phyloP scores from a whole-genome alignment of 345 rosid species.

The Anacardium occidentale region DNA sequence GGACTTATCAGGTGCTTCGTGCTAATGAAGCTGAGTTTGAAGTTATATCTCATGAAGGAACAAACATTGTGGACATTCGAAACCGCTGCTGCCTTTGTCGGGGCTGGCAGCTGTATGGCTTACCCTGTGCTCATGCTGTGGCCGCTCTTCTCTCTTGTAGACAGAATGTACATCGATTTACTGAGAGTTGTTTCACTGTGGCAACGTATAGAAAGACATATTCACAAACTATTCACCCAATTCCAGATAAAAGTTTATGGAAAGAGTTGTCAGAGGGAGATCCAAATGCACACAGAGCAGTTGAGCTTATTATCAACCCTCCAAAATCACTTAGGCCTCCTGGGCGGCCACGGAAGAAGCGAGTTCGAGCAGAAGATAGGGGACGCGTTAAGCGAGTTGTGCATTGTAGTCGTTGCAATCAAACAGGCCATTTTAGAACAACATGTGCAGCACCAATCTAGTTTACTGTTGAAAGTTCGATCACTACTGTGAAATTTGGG shows the following conservation, averaged over 20 bases:
- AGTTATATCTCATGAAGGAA: constrained; percentile 90
- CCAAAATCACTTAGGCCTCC: constrained; percentile 93
- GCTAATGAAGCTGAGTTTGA: constrained; percentile 96
- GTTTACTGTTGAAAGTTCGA: constrained; percentile 9
- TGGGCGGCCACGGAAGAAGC: constrained; percentile 91
- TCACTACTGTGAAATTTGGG: constrained; percentile 17
- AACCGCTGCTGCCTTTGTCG: constrained; percentile 92
- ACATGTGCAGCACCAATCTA: constrained; percentile 95
- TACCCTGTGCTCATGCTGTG: constrained; percentile 97
- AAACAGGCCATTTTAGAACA: constrained; percentile 97
- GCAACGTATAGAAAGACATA: constrained; percentile 91
- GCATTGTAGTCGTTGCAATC: constrained; percentile 98
- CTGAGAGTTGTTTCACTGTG: constrained; percentile 94
- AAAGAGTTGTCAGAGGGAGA: constrained; percentile 75
- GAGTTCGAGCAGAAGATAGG: constrained; percentile 88
- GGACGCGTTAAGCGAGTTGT: constrained; percentile 89
- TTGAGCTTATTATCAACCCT: constrained; percentile 59
- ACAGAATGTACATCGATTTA: constrained; percentile 94
- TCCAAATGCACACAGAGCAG: constrained; percentile 42
- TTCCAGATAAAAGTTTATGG: constrained; percentile 93
- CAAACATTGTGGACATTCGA: constrained; percentile 82
- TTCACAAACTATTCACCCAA: constrained; percentile 92
- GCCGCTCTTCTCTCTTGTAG: constrained; percentile 96
- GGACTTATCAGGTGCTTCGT: constrained; percentile 83
- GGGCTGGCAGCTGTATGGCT: constrained; percentile 95